These are phyloP conservation scores for Neopestalotiopsis rosae DNA, from an alignment of 2,329 filamentous ascomycete genomes.

Conservation along the genomic window DNA sequence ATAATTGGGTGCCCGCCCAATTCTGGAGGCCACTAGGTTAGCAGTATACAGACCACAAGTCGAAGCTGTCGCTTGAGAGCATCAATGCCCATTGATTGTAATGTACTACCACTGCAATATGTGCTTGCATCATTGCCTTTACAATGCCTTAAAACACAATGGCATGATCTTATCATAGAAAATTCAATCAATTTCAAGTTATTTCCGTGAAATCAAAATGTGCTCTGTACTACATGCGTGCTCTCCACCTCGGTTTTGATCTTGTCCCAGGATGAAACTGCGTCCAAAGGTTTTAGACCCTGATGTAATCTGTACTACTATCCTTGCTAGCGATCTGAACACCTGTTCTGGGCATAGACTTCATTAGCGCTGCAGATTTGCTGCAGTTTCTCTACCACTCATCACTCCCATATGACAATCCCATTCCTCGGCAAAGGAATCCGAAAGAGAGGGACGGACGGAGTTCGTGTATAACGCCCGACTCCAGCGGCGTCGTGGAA, in stretches of 20 bases:
- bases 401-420: neutral
- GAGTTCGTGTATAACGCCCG: slow-evolving; percentile 5
- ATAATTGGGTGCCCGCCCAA: neutral
- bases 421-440: neutral
- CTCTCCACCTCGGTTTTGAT: neutral
- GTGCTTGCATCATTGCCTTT: too few species aligned
- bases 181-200: too few species aligned
- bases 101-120: too few species aligned
- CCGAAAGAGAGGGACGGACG: neutral
- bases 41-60: too few species aligned
- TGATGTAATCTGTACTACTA: neutral
- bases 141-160: too few species aligned
- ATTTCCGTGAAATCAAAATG: too few species aligned
- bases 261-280: neutral
- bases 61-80: too few species aligned
- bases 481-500: slow-evolving; percentile 1
- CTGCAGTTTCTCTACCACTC: neutral
- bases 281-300: neutral
- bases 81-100: too few species aligned
- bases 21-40: too few species aligned
- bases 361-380: slow-evolving; percentile 9
- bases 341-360: neutral
- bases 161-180: too few species aligned
- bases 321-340: slow-evolving; percentile 1
- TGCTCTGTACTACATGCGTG: too few species aligned